phyloP scores from a whole-genome alignment of 225 moss, liverwort and hornwort genomes.

The Polytrichum formosum region DNA sequence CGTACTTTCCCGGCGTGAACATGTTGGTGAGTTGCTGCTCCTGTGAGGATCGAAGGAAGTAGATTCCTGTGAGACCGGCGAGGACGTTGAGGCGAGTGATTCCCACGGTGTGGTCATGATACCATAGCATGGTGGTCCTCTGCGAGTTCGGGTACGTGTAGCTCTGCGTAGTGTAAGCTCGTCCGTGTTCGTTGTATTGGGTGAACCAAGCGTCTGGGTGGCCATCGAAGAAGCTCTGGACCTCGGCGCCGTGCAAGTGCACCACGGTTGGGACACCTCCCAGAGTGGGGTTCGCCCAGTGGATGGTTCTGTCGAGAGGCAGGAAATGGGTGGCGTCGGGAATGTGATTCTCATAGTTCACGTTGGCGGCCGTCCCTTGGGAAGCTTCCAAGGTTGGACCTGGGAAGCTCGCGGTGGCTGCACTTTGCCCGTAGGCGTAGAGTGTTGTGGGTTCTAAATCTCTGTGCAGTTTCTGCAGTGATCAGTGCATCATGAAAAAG shows the following conservation, averaged over 20 bases:
- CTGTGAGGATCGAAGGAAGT: constrained; percentile 26
- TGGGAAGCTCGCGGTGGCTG: constrained; percentile 16
- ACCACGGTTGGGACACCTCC: constrained; percentile 69
- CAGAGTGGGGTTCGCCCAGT: constrained; percentile 26
- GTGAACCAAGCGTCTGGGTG: constrained; percentile 86
- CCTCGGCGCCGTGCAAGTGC: constrained; percentile 72
- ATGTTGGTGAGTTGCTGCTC: constrained; percentile 9
- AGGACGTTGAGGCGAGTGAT: constrained; percentile 63
- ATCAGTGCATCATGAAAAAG: no score
- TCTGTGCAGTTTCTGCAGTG: constrained; percentile 37
- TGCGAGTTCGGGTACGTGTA: constrained; percentile 53
- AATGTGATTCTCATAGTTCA: constrained; percentile 48
- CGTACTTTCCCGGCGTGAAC: constrained; percentile 6
- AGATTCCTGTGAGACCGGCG: constrained; percentile 49
- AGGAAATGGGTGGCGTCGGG: constrained; percentile 51
- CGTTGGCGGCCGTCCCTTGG: neutral
- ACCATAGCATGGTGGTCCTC: constrained; percentile 60
- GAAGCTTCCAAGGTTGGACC: constrained; percentile 37
- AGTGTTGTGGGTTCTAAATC: constrained; percentile 35
- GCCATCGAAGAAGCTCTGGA: constrained; percentile 50
- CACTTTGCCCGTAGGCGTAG: constrained; percentile 37
- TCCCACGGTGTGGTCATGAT: constrained; percentile 70
- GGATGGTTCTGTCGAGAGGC: constrained; percentile 31
- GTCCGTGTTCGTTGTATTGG: constrained; percentile 36
- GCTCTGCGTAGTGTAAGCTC: constrained; percentile 30